Conservation (phyloP, 768 basidiomycete genomes). For the Tricholoma sp. region DNA sequence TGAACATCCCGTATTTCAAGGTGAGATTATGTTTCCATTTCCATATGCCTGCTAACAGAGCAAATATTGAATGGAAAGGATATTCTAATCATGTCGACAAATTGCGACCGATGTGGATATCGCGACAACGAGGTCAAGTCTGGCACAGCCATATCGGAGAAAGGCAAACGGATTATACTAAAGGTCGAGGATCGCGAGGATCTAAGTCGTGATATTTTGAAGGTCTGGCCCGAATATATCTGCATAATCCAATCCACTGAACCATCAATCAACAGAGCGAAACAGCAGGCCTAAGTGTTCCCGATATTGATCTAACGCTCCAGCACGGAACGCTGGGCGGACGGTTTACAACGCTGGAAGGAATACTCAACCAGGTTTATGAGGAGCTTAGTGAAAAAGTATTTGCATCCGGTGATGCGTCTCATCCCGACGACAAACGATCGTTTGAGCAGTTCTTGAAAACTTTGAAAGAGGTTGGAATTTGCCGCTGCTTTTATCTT, state of each 20-base stretch:
- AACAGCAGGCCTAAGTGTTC: constrained; percentile 82
- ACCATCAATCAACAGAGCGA: constrained; percentile 63
- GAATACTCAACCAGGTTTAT: constrained; percentile 89
- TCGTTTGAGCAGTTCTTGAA: constrained; percentile 76
- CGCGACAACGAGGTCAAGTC: constrained; percentile 98
- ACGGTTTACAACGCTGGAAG: constrained; percentile 96
- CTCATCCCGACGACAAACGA: constrained; percentile 37
- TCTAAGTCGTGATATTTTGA: constrained; percentile 87
- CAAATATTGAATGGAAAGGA: constrained; percentile 47
- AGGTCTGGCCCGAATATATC: constrained; percentile 45
- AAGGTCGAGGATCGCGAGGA: constrained; percentile 93
- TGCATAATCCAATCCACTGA: neutral
- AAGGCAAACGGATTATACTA: constrained; percentile 83
- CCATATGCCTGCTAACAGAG: neutral
- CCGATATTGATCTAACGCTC: constrained; percentile 91
- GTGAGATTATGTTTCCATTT: constrained; percentile 29
- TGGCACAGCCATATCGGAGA: constrained; percentile 80
- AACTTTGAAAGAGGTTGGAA: constrained; percentile 67
- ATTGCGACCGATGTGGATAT: constrained; percentile 93
- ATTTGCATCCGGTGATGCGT: constrained; percentile 70
- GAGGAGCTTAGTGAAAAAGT: constrained; percentile 91
- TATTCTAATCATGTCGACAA: constrained; percentile 79
- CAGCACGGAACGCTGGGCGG: constrained; percentile 94
- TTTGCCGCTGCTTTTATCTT: neutral
- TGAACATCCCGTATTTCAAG: constrained; percentile 97